Conservation (phyloP, 345 rosid species). For the Eucalyptus coolabah region DNA sequence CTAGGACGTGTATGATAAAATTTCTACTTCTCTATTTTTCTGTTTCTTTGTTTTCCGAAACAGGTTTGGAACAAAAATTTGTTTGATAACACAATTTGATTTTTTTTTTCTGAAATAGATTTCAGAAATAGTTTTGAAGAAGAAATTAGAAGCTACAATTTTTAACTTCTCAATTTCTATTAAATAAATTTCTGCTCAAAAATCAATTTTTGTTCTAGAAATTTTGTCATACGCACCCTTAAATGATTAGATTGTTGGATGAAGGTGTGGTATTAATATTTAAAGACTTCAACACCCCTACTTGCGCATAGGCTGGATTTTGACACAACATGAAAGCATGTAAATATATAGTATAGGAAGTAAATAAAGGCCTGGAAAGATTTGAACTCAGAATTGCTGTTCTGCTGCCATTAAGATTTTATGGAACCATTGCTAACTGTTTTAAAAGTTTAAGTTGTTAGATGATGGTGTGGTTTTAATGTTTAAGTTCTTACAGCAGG, state of each 20-base stretch:
- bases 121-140: no score
- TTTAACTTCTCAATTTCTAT: no score
- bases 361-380: neutral
- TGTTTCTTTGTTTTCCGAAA: fast-evolving
- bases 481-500: neutral
- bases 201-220: no score
- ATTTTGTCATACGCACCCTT: neutral
- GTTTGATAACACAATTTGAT: no score
- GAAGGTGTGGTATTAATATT: neutral
- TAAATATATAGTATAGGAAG: neutral
- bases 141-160: no score
- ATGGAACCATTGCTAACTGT: neutral
- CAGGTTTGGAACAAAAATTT: no score
- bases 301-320: neutral
- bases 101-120: no score
- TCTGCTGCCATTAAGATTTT: neutral
- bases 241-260: neutral
- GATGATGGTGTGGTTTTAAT: neutral
- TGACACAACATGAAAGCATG: neutral
- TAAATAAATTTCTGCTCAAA: no score
- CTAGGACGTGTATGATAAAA: no score
- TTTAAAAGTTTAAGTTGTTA: neutral
- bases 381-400: neutral
- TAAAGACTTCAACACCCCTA: neutral
- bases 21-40: no score